Base-by-base conservation (phyloP, 2,329 filamentous ascomycete species). In the Apiospora rasikravindrae region DNA sequence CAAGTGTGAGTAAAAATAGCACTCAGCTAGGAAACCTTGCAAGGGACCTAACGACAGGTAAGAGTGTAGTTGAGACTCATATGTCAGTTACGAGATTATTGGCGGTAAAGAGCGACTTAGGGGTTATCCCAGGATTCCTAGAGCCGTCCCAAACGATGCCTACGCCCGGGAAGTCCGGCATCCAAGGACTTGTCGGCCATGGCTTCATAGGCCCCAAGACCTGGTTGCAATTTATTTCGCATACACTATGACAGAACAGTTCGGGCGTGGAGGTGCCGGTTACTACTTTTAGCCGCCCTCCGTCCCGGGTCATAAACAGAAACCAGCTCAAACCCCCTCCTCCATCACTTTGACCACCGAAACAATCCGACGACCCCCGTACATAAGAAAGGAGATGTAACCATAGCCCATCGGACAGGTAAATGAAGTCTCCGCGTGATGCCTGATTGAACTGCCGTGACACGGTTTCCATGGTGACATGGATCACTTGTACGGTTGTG, bases 321-420 rank as follows among this genome's bases (percentile, higher is more conserved):
- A 75, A 75, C 71, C 71, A 40, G 74, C 74, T 74, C 74, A 74
- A 51, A 61, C 57, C 73, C 74, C 71, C 67, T 67, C 37, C 67
- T 49, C 68, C 64, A n/a, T n/a, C 29, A 47, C 29, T 42, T 26
- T 29, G 45, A 37, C 24, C 10, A 53, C 67, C 33, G 49, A 37
- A 0, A 64, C 19, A 16, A 13, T 13, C 57, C 57, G 57, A 24
- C 11, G 57, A 10, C 2, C 19, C 2, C 57, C 57, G 19, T 40
- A 40, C 29, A 13, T 64, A 40, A 40, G 7, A 40, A 42, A 42
- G 4, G 19, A 13, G 11, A 13, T 37, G 33, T 13, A 40, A n/a
- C 16, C 16, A 64, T 10, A 40, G 2, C 19, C 29, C 8, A 5
- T 37, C 33, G 29, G 57, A 14, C 13, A 40, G 5, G 19, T n/a